Evolutionary conservation across 306 rosid genomes (phyloP).

Genomic region (Dryas drummondii): DNA sequence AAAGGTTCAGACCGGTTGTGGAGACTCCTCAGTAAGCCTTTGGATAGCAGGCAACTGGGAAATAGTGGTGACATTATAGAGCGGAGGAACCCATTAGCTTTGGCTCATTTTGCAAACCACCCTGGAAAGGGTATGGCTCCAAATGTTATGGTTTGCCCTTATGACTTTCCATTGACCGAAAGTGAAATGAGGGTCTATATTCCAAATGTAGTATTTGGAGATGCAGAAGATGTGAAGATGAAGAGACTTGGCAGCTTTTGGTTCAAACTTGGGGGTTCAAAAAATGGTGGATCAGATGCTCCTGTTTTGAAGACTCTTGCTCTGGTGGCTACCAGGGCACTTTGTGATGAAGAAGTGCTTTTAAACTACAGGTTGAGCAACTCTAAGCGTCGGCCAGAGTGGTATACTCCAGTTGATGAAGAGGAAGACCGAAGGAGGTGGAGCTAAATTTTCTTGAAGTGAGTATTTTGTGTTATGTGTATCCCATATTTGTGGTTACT

Average conservation of each 20-base stretch:
- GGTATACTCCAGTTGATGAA: slow-evolving; percentile 84
- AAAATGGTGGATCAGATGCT: slow-evolving; percentile 37
- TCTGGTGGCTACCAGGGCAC: slow-evolving; percentile 68
- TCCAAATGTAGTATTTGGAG: slow-evolving; percentile 71
- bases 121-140: slow-evolving; percentile 74
- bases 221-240: slow-evolving; percentile 62
- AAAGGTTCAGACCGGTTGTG: slow-evolving; percentile 65
- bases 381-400: slow-evolving; percentile 66
- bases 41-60: slow-evolving; percentile 51
- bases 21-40: slow-evolving; percentile 74
- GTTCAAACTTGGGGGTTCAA: slow-evolving; percentile 72
- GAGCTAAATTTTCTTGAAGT: slow-evolving; percentile 42
- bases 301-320: slow-evolving; percentile 70
- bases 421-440: slow-evolving; percentile 95
- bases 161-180: slow-evolving; percentile 80
- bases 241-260: slow-evolving; percentile 80
- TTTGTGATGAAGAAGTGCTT: slow-evolving; percentile 76
- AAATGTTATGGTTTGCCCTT: slow-evolving; percentile 91
- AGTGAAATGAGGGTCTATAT: slow-evolving; percentile 64
- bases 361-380: slow-evolving; percentile 89
- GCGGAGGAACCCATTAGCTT: slow-evolving; percentile 83
- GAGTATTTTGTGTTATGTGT: not conserved
- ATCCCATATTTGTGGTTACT: not conserved
- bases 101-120: slow-evolving; percentile 89
- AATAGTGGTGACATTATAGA: slow-evolving; percentile 49